phyloP scores from a whole-genome alignment of 192 early-diverging fungal genomes.

The Geranomyces variabilis region DNA sequence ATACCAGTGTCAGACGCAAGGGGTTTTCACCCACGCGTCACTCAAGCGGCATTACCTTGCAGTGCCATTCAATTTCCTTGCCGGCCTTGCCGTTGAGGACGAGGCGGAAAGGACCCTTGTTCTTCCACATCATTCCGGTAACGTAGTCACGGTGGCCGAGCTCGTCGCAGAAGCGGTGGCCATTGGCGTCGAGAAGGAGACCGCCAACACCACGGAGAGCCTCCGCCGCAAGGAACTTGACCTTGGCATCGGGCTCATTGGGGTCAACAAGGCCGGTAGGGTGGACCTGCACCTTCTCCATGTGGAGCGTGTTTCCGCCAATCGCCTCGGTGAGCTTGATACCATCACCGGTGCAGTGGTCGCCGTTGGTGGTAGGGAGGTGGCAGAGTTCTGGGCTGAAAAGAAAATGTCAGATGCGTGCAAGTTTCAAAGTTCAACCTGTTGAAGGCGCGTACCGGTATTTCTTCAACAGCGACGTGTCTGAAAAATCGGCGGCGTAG shows the following conservation, averaged over 20 bases:
- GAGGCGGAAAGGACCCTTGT: conserved; percentile 82
- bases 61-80: conserved; percentile 93
- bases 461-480: conserved; percentile 75
- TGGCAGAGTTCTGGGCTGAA: conserved; percentile 47
- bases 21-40: too few species aligned
- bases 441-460: conserved; percentile 60
- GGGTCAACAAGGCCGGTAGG: conserved; percentile 95
- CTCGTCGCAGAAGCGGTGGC: conserved; percentile 90
- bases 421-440: too few species aligned
- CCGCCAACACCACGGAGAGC: conserved; percentile 94
- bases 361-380: conserved; percentile 89
- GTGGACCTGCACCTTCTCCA: conserved; percentile 97
- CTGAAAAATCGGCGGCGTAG: conserved; percentile 88
- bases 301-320: conserved; percentile 86
- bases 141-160: conserved; percentile 93
- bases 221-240: conserved; percentile 95
- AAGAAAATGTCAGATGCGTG: not conserved
- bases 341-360: conserved; percentile 94
- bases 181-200: conserved; percentile 76
- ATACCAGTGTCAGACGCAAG: not conserved
- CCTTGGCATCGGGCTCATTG: conserved; percentile 83
- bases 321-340: conserved; percentile 81
- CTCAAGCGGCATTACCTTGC: too few species aligned
- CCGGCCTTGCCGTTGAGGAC: conserved; percentile 81
- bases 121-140: conserved; percentile 84